Evolutionary conservation across 495 filamentous ascomycete genomes (phyloP).

Genomic region (Hypoxylon cercidicola): DNA sequence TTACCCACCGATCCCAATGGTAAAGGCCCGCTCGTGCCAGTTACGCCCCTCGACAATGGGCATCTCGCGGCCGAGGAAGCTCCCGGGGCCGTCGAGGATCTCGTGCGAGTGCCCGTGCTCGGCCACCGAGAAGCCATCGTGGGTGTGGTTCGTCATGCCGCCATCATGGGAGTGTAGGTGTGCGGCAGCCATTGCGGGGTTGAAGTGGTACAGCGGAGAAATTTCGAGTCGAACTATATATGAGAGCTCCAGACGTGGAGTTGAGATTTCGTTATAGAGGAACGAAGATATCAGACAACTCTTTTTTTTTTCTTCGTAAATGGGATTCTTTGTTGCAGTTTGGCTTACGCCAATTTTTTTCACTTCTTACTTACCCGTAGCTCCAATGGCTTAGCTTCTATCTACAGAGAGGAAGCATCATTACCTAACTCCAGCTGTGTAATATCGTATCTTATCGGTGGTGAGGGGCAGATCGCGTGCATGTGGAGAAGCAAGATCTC

Average conservation of each 20-base stretch:
- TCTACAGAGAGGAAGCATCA: slow-evolving; percentile 6
- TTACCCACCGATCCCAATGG: slow-evolving; percentile 95
- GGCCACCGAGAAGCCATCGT: slow-evolving; percentile 69
- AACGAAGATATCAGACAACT: no score
- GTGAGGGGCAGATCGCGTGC: slow-evolving; percentile 30
- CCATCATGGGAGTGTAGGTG: slow-evolving; percentile 67
- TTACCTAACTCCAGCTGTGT: not conserved
- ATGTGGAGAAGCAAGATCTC: slow-evolving; percentile 27
- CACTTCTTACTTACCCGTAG: not conserved
- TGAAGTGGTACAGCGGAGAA: not conserved
- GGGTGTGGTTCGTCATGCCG: slow-evolving; percentile 65
- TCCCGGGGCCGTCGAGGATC: slow-evolving; percentile 93
- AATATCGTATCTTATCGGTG: slow-evolving; percentile 22
- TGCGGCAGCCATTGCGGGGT: slow-evolving; percentile 33
- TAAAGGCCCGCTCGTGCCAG: slow-evolving; percentile 93
- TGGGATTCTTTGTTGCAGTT: no score
- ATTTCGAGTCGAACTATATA: not conserved
- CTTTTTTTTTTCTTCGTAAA: no score
- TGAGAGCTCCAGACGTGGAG: not conserved
- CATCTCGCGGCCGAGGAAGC: slow-evolving; percentile 90
- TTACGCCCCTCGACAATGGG: slow-evolving; percentile 86
- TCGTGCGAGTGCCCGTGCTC: slow-evolving; percentile 97
- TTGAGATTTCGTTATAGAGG: no score
- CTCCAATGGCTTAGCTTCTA: not conserved
- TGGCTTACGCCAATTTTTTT: no score